Percentiles rank a stretch among this genome's conserved stretches.
Evolutionary conservation across 495 filamentous ascomycete species (phyloP).

Genomic region (Thermothielavioides terrestris): DNA sequence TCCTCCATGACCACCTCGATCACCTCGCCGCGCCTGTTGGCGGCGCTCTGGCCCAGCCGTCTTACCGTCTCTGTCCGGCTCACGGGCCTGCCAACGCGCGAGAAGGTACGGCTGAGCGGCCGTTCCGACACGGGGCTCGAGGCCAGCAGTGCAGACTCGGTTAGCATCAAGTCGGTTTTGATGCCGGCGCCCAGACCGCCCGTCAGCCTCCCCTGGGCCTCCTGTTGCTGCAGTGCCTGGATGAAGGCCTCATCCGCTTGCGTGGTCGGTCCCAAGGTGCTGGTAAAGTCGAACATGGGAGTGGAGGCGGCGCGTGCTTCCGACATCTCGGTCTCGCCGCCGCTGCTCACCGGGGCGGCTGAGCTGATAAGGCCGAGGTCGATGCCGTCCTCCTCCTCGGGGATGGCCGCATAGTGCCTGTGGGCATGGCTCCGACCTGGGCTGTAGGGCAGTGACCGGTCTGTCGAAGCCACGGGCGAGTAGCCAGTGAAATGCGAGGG

Average conservation of each 20-base stretch:
- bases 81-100: conserved; percentile 20
- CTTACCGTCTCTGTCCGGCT: conserved; percentile 28
- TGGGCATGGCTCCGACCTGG: conserved; percentile 13
- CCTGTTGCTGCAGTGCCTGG: conserved; percentile 33
- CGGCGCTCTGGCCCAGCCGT: conserved; percentile 41
- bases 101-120: conserved; percentile 30
- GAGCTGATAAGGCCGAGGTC: conserved; percentile 32
- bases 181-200: conserved; percentile 42
- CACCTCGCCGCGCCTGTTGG: conserved; percentile 43
- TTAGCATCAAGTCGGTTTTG: conserved; percentile 30
- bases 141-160: conserved; percentile 34
- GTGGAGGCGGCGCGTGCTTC: conserved; percentile 9
- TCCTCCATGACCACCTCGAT: conserved; percentile 45
- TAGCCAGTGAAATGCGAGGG: conserved; percentile 25
- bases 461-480: conserved; percentile 21
- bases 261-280: conserved; percentile 29
- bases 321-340: conserved; percentile 1
- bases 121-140: conserved; percentile 24
- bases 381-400: conserved; percentile 37
- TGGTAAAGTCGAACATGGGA: conserved; percentile 30
- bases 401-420: conserved; percentile 31
- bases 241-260: conserved; percentile 32
- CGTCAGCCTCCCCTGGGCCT: conserved; percentile 39
- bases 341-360: conserved; percentile 28
- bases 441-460: conserved; percentile 4